These are phyloP conservation scores for Colletotrichum aenigma DNA, from an alignment of 2,329 filamentous ascomycete genomes.

Conservation along the genomic window DNA sequence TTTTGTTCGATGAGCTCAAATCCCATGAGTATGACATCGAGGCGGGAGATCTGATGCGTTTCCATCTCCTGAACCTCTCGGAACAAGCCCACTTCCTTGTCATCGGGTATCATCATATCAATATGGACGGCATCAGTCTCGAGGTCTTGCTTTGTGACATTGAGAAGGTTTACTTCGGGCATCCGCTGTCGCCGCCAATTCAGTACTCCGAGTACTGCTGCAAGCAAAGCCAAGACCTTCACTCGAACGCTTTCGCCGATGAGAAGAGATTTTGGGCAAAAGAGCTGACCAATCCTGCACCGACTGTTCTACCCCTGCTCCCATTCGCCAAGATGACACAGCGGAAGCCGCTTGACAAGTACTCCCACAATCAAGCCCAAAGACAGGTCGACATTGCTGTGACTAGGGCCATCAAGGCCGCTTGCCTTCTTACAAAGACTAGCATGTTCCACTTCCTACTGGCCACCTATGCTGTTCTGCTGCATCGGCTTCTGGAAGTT, in stretches of 20 bases:
- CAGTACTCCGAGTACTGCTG: background rate
- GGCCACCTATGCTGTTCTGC: conserved; percentile 32
- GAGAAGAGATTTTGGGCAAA: background rate
- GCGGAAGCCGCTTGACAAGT: background rate
- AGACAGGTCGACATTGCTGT: background rate
- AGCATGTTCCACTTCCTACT: conserved; percentile 51
- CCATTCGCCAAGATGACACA: background rate
- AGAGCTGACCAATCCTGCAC: background rate
- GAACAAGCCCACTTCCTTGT: background rate
- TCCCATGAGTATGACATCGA: background rate
- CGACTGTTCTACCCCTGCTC: background rate
- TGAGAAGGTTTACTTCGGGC: background rate
- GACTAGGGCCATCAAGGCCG: background rate
- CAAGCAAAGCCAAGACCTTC: background rate
- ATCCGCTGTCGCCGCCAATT: background rate
- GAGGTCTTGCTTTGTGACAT: background rate
- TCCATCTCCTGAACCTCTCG: background rate
- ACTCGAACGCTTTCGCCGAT: background rate
- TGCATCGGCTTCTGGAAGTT: background rate
- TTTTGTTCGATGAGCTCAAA: background rate
- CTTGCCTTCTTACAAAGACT: background rate
- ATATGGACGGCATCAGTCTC: background rate
- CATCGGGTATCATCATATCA: background rate
- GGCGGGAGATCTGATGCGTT: background rate
- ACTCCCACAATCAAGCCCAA: background rate